A percentile compares a stretch with the other conserved stretches of the same genome.
Evolutionary conservation across 2,329 filamentous ascomycete species (phyloP).

Genomic region (Plenodomus tracheiphilus): DNA sequence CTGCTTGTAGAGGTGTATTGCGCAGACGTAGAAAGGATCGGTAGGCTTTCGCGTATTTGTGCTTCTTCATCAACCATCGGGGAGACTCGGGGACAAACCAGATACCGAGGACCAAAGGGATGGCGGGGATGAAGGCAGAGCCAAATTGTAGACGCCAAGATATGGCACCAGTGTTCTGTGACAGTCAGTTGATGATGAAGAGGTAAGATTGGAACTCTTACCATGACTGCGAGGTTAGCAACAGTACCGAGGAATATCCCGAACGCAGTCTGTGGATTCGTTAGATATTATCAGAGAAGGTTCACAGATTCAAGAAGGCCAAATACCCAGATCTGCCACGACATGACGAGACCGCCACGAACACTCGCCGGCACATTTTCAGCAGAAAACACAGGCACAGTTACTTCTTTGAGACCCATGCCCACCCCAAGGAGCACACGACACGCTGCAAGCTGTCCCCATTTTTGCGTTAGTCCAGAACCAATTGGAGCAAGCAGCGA

Average conservation of each 20-base stretch:
- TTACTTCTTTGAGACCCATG: constrained; percentile 52
- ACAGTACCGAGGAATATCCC: constrained; percentile 52
- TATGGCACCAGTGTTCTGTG: constrained; percentile 37
- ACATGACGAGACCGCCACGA: constrained; percentile 53
- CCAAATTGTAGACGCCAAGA: constrained; percentile 48
- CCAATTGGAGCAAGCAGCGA: constrained; percentile 42
- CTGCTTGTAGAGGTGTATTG: constrained; percentile 45
- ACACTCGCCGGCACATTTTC: constrained; percentile 54
- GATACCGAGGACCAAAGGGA: constrained; percentile 44
- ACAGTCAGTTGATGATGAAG: background rate
- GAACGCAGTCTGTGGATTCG: no score
- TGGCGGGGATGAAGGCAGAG: constrained; percentile 45
- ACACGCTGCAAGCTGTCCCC: constrained; percentile 46
- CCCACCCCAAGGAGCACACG: constrained; percentile 46
- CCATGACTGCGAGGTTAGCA: constrained; percentile 47
- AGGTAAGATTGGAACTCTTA: background rate
- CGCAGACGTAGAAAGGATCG: constrained; percentile 44
- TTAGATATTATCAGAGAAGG: no score
- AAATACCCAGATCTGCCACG: constrained; percentile 53
- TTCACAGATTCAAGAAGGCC: no score
- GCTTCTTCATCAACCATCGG: constrained; percentile 47
- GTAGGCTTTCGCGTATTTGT: constrained; percentile 42
- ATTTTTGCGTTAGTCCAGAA: constrained; percentile 39
- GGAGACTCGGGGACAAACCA: constrained; percentile 49
- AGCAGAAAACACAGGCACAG: constrained; percentile 51